Evolutionary conservation across 208 protist species (phyloP).

Genomic region (Willaertia magna): DNA sequence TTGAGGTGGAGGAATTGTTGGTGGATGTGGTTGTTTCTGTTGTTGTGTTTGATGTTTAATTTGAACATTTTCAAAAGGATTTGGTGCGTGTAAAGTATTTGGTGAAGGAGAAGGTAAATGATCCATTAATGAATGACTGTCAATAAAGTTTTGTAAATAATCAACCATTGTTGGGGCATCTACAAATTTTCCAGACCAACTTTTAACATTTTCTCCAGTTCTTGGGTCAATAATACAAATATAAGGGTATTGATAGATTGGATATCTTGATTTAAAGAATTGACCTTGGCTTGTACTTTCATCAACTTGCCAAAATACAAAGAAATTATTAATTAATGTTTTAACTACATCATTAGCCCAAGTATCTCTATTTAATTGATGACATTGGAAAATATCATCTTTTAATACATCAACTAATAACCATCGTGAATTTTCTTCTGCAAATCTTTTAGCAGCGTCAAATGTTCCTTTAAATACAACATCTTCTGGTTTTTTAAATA

Average conservation of each 20-base stretch:
- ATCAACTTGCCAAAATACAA: constrained; percentile 1
- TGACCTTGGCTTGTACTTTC: background rate
- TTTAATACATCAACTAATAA: background rate
- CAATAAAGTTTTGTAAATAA: background rate
- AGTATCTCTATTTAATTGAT: background rate
- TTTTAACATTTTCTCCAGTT: background rate
- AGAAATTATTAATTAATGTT: background rate
- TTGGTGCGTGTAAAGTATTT: background rate
- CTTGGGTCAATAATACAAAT: background rate
- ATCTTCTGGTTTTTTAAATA: background rate
- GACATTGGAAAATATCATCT: background rate
- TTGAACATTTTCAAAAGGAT: background rate
- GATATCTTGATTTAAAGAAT: background rate
- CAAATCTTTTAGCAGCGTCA: background rate
- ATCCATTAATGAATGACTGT: background rate
- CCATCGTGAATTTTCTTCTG: background rate
- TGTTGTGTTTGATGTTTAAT: background rate
- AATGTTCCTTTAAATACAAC: background rate
- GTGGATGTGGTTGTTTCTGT: background rate
- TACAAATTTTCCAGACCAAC: background rate
- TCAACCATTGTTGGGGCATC: background rate
- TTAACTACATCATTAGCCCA: background rate
- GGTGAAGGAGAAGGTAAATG: background rate
- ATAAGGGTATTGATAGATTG: background rate
- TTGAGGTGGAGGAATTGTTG: background rate